Percentiles rank a stretch among this genome's conserved stretches.
Evolutionary conservation across 2,329 filamentous ascomycete genomes (phyloP).

Genomic region (Alternaria gaisen): DNA sequence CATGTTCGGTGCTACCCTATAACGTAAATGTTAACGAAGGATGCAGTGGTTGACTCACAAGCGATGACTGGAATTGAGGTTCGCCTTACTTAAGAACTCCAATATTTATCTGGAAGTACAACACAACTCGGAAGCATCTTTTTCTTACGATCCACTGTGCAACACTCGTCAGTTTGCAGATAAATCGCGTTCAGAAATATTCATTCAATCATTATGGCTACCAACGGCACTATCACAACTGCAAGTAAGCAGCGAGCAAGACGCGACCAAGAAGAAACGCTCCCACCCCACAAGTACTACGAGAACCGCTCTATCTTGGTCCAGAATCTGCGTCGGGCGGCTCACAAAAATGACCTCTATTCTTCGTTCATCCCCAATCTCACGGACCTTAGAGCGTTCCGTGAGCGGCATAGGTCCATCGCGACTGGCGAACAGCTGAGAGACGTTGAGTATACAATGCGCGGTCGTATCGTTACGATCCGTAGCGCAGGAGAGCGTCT

Average conservation of each 20-base stretch:
- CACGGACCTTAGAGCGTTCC: neutral
- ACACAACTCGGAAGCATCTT: neutral
- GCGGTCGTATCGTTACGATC: neutral
- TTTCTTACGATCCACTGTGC: neutral
- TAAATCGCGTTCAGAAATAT: neutral
- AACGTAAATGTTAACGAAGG: neutral
- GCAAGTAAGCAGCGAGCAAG: too few relatives aligned
- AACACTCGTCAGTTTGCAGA: neutral
- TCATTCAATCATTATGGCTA: neutral
- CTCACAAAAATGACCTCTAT: too few relatives aligned
- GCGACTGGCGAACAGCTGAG: neutral
- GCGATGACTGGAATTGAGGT: neutral
- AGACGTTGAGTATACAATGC: neutral
- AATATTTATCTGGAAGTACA: neutral
- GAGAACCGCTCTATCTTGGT: too few relatives aligned
- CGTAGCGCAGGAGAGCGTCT: constrained; percentile 1
- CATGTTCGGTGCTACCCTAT: neutral
- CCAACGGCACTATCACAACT: too few relatives aligned
- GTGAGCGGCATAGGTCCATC: neutral
- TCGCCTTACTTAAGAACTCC: neutral
- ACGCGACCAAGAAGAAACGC: too few relatives aligned
- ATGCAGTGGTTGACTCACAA: neutral
- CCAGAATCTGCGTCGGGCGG: too few relatives aligned
- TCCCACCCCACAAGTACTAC: too few relatives aligned
- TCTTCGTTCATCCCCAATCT: neutral